Conservation (phyloP, 305 asterid genomes). For the Stenogyne calaminthoides region DNA sequence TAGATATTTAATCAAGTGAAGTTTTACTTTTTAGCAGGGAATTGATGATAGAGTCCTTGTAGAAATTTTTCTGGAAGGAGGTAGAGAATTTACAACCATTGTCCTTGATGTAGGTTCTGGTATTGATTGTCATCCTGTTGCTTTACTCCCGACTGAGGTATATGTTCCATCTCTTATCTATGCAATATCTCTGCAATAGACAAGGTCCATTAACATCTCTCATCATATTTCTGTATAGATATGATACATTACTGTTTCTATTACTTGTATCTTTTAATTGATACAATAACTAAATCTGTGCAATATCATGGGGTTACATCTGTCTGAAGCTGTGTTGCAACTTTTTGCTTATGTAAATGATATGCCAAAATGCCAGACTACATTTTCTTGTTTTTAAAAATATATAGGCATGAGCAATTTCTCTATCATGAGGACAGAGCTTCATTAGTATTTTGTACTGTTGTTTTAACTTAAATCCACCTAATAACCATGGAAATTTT, state of each 20-base stretch:
- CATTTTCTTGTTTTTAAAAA: background rate
- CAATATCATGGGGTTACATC: background rate
- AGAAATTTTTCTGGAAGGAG: conserved; percentile 90
- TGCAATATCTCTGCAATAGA: conserved; percentile 6
- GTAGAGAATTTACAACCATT: conserved; percentile 86
- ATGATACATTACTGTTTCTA: background rate
- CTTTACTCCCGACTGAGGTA: conserved; percentile 93
- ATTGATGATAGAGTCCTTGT: conserved; percentile 82
- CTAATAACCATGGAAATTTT: background rate
- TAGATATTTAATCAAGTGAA: conserved; percentile 17
- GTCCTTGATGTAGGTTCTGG: conserved; percentile 85
- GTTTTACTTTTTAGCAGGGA: conserved; percentile 52
- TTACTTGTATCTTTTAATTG: background rate
- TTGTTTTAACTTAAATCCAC: background rate
- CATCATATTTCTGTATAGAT: background rate
- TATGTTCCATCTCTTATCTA: conserved; percentile 23
- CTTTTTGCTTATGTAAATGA: background rate
- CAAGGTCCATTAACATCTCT: background rate
- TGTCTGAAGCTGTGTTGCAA: background rate
- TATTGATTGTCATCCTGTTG: conserved; percentile 68
- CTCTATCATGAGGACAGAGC: background rate
- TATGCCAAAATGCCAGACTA: background rate
- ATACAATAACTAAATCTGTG: background rate
- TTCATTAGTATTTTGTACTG: background rate
- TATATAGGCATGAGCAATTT: conserved; percentile 1